phyloP scores from a whole-genome alignment of 306 rosid genomes.

The Quercus glauca region DNA sequence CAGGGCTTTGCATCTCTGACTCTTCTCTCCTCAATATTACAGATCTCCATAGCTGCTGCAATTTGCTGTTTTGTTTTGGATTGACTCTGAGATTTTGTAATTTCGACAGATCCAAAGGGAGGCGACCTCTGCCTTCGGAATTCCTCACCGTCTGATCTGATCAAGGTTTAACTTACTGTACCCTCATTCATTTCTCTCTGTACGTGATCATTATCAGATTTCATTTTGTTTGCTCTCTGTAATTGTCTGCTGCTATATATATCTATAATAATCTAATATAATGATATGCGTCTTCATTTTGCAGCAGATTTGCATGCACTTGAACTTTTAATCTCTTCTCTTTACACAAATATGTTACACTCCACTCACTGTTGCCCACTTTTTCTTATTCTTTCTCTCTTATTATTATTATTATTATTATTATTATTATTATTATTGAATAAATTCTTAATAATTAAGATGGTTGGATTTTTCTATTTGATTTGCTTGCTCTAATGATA shows the following conservation, averaged over 20 bases:
- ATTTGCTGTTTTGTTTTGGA: neutral
- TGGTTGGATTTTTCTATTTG: neutral
- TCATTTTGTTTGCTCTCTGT: too few relatives aligned
- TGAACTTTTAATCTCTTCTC: neutral
- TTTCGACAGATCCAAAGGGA: conserved; percentile 29
- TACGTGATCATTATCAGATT: neutral
- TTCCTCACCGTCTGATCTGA: conserved; percentile 6
- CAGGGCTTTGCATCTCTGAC: neutral
- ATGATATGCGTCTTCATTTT: too few relatives aligned
- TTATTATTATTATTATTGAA: neutral
- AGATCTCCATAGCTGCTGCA: conserved; percentile 11
- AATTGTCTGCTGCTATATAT: too few relatives aligned
- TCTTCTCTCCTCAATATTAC: neutral
- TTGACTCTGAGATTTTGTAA: conserved; percentile 2
- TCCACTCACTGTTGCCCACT: neutral
- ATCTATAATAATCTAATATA: too few relatives aligned
- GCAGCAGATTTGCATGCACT: neutral
- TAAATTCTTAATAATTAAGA: neutral
- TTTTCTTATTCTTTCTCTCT: neutral
- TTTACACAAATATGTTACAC: too few relatives aligned
- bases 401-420: neutral
- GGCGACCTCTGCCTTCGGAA: neutral
- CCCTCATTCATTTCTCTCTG: neutral
- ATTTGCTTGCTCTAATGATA: neutral
- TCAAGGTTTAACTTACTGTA: conserved; percentile 14